Conservation (phyloP, 1,284 basidiomycete species). For the Apiotrichum sp. region DNA sequence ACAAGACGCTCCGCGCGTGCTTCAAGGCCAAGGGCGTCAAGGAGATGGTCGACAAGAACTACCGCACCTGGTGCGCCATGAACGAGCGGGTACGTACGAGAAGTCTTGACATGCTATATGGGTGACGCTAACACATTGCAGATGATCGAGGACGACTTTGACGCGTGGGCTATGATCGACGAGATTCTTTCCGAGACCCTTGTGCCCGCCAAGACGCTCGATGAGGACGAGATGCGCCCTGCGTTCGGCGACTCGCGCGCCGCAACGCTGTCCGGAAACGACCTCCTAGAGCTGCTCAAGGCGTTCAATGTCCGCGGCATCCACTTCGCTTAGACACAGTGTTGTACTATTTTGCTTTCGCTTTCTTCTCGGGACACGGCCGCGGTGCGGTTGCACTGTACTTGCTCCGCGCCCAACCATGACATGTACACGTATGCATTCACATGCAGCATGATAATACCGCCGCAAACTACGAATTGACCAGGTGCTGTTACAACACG, state of each 20-base stretch:
- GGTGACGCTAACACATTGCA: constrained; percentile 33
- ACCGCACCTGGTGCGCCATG: constrained; percentile 87
- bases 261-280: constrained; percentile 77
- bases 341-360: constrained; percentile 7
- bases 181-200: constrained; percentile 58
- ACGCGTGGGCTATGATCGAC: constrained; percentile 70
- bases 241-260: constrained; percentile 65
- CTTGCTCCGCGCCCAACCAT: neutral
- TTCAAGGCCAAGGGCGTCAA: constrained; percentile 88
- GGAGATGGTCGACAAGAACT: constrained; percentile 90
- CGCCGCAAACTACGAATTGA: constrained; percentile 1
- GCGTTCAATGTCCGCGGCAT: constrained; percentile 77
- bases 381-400: too few species aligned
- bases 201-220: constrained; percentile 18
- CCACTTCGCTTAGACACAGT: constrained; percentile 60
- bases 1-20: constrained; percentile 83
- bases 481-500: too few species aligned
- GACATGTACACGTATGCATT: constrained; percentile 23
- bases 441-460: constrained; percentile 10
- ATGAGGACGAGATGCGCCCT: constrained; percentile 15
- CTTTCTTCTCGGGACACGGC: neutral
- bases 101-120: neutral
- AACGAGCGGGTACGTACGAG: constrained; percentile 59
- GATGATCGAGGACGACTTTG: constrained; percentile 65
- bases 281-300: constrained; percentile 69